These are phyloP conservation scores for Chamaenerion angustifolium DNA, from an alignment of 345 rosid species.

Conservation along the genomic window DNA sequence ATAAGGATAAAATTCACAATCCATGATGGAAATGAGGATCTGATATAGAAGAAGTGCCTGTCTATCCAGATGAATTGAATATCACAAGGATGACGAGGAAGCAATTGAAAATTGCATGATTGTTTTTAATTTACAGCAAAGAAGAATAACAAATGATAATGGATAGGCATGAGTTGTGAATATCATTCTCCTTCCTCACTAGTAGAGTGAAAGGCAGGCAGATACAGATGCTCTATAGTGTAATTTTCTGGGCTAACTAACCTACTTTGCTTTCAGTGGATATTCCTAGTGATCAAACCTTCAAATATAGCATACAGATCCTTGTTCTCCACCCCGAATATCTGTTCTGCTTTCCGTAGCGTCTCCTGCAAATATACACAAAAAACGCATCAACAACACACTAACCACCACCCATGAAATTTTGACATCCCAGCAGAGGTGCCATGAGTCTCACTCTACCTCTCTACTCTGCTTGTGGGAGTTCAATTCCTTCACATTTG, in stretches of 20 bases:
- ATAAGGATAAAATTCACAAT: too few species aligned
- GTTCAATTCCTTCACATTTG: constrained; percentile 88
- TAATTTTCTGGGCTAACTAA: too few species aligned
- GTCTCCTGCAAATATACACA: constrained; percentile 41
- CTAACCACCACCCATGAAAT: not conserved
- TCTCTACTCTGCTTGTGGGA: constrained; percentile 86
- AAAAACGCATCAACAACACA: not conserved
- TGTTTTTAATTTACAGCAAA: not conserved
- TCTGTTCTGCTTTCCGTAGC: constrained; percentile 71
- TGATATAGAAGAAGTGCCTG: too few species aligned
- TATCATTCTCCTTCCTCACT: too few species aligned
- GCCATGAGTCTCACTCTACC: constrained; percentile 17
- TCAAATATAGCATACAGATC: constrained; percentile 70
- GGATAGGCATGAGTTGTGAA: too few species aligned
- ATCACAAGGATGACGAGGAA: too few species aligned
- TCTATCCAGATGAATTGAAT: too few species aligned
- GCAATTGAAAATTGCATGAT: not conserved
- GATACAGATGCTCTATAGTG: too few species aligned
- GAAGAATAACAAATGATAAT: too few species aligned
- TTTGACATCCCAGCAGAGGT: not conserved
- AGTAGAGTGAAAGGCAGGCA: too few species aligned
- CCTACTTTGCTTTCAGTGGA: constrained; percentile 21
- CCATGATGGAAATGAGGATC: too few species aligned
- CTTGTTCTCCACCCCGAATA: constrained; percentile 67
- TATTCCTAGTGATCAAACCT: constrained; percentile 63